A percentile compares a stretch with the other conserved stretches of the same genome.
Conservation (phyloP, 805 yeast genomes). For the Wickerhamomyces xylosicus region DNA sequence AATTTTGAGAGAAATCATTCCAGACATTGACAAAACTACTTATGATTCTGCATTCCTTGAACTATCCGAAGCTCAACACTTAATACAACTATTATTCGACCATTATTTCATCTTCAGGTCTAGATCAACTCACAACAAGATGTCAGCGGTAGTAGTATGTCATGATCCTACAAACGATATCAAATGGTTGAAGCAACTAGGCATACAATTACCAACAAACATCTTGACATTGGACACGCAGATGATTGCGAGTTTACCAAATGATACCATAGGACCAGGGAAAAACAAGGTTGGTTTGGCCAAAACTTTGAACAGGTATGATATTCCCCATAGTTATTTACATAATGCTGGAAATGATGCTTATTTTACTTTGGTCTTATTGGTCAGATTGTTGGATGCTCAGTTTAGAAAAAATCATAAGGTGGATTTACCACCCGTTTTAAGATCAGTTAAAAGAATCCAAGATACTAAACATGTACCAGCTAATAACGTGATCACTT, state of each 20-base stretch:
- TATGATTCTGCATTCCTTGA: too few species aligned
- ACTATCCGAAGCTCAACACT: too few species aligned
- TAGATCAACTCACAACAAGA: constrained; percentile 8
- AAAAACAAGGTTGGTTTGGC: constrained; percentile 30
- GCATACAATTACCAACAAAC: constrained; percentile 34
- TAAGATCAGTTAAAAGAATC: too few species aligned
- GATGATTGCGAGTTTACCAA: constrained; percentile 28
- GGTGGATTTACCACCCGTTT: constrained; percentile 1
- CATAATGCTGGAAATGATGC: constrained; percentile 73
- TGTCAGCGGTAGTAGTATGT: constrained; percentile 39
- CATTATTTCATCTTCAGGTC: constrained; percentile 28
- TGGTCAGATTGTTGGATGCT: constrained; percentile 42
- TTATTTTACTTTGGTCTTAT: constrained; percentile 45
- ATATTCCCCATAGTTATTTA: constrained; percentile 46
- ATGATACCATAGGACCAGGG: constrained; percentile 19
- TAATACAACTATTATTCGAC: constrained; percentile 31
- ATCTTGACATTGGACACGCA: constrained; percentile 36
- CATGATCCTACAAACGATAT: constrained; percentile 50
- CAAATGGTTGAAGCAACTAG: constrained; percentile 35
- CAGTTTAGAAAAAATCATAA: constrained; percentile 17
- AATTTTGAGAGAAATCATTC: too few species aligned
- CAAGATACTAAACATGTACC: too few species aligned
- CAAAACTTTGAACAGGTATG: constrained; percentile 32
- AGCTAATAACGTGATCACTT: too few species aligned
- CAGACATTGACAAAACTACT: too few species aligned